Evolutionary conservation across 1,139 yeast species (phyloP).

Genomic region (Geotrichum klebahnii): DNA sequence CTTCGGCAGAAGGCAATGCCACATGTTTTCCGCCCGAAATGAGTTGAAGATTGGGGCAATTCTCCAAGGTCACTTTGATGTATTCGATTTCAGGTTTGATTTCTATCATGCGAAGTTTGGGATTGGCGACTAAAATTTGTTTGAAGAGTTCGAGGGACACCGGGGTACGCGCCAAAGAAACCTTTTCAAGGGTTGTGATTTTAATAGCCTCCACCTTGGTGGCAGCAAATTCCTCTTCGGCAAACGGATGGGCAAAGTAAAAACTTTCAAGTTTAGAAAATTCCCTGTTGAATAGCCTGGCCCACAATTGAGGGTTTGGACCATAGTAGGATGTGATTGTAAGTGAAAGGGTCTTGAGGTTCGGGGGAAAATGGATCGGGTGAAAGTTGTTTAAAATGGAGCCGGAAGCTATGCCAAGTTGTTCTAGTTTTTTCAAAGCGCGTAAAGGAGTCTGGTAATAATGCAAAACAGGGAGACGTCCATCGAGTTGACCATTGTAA

Average conservation of each 20-base stretch:
- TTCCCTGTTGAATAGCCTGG: conserved; percentile 15
- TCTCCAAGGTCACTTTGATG: conserved; percentile 18
- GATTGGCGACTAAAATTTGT: conserved; percentile 14
- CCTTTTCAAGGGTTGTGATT: conserved; percentile 13
- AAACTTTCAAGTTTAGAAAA: conserved; percentile 17
- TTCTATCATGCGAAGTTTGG: conserved; percentile 18
- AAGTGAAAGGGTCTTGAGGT: conserved; percentile 18
- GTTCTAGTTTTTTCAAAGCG: conserved; percentile 18
- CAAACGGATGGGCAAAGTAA: conserved; percentile 20
- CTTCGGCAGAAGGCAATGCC: conserved; percentile 17
- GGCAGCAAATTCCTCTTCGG: conserved; percentile 12
- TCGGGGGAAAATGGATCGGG: conserved; percentile 19
- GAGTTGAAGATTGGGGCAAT: conserved; percentile 17
- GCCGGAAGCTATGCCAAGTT: conserved; percentile 20
- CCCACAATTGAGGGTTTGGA: conserved; percentile 19
- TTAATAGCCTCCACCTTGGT: conserved; percentile 15
- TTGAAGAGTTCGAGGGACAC: conserved; percentile 11
- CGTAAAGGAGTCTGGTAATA: conserved; percentile 20
- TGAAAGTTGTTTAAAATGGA: conserved; percentile 20
- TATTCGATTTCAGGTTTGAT: conserved; percentile 20
- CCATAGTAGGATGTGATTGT: conserved; percentile 21
- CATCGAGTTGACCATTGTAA: conserved; percentile 18
- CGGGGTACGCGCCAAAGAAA: conserved; percentile 19
- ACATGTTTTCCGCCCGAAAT: conserved; percentile 21
- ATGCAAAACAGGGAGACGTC: conserved; percentile 20